A percentile compares a stretch with the other conserved stretches of the same genome.
phyloP scores from a whole-genome alignment of 2,329 filamentous ascomycete species.

The Talaromyces sp. region DNA sequence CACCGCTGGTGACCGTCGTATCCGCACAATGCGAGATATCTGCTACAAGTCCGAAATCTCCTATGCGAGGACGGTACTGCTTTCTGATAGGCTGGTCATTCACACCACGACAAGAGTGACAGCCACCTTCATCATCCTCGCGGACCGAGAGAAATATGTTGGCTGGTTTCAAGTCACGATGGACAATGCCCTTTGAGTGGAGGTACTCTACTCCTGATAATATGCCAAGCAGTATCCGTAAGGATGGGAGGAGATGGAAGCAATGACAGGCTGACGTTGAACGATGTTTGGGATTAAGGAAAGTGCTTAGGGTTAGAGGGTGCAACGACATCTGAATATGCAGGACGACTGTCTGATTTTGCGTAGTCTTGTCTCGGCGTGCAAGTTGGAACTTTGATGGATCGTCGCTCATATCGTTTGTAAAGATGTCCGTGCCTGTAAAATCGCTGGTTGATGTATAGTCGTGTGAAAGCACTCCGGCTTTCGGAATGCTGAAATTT shows the following conservation, averaged over 20 bases:
- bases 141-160: constrained; percentile 62
- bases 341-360: constrained; percentile 47
- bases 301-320: constrained; percentile 60
- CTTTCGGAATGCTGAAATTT: constrained; percentile 29
- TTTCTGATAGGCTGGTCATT: constrained; percentile 26
- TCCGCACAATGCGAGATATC: constrained; percentile 47
- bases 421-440: constrained; percentile 41
- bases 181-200: constrained; percentile 59
- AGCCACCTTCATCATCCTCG: constrained; percentile 47
- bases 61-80: constrained; percentile 59
- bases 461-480: constrained; percentile 23
- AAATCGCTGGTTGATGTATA: constrained; percentile 35
- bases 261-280: constrained; percentile 50
- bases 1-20: constrained; percentile 19
- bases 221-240: constrained; percentile 58
- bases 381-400: constrained; percentile 33
- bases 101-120: constrained; percentile 42
- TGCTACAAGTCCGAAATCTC: constrained; percentile 65
- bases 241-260: constrained; percentile 58
- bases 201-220: constrained; percentile 64
- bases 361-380: constrained; percentile 26
- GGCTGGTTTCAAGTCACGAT: constrained; percentile 66
- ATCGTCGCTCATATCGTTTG: constrained; percentile 39
- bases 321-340: constrained; percentile 69
- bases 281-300: constrained; percentile 45